Evolutionary conservation across 140 eudicot genomes (phyloP), one percentile per base, ranked within the genome.

Genomic region (Erigeron philadelphicus): DNA sequence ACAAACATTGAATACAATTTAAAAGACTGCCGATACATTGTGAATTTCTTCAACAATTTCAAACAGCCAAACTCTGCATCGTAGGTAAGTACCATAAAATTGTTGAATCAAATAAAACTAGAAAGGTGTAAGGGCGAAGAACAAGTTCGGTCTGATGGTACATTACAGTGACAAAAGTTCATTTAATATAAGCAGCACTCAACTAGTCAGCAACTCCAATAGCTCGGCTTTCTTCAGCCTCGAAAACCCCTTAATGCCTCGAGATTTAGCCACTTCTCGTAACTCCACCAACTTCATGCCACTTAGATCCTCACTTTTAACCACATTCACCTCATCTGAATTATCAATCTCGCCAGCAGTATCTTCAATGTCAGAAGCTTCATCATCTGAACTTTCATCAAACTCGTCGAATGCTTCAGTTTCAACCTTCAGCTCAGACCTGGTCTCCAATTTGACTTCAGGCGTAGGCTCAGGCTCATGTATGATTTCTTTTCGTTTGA

Each of bases 171-270:
- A 6, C 25, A 49, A 35, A 13, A 5, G 7, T 21, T 10, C 75
- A 45, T 59, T 17, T 58, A 65, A 9, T 56, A 21, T 57, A 67
- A 67, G 43, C 66, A 67, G 23, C 66, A 64, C 47, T 71, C 23
- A 78, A 67, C 78, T 79, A 61, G 72, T 68, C 57, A 89, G 81
- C 81, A 86, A 75, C 69, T 84, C 87, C 58, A 86, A 43, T 17
- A 89, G 86, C 63, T 84, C 89, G 0, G 18, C 77, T 80, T 89
- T 89, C 76, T 86, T 89, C 81, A 89, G 59, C 84, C 70, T 89
- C 8, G 96, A 84, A 50, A 73, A 78, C 70, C 96, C 91, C 78
- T 86, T 89, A 66, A 89, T 19, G 48, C 96, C 96, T 11, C 86
- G 86, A 9, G 96, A 79, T 79, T 86, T 89, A 9, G 93, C 96